Percentiles rank a stretch among this genome's conserved stretches.
Conservation (phyloP, 345 rosid genomes). For the Crucihimalaya himalaica region DNA sequence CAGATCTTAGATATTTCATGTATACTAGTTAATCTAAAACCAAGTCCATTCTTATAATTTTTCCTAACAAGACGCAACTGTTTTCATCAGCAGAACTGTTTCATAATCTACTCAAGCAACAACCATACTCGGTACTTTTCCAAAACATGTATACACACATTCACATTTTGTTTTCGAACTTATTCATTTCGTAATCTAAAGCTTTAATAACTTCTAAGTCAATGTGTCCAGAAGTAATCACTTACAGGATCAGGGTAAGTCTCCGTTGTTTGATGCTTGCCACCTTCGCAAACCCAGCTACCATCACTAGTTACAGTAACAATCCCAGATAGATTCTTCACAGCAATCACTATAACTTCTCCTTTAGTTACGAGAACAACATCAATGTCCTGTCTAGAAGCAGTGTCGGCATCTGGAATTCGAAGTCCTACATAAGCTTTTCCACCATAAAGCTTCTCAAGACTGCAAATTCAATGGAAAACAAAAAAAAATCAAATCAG, state of each 20-base stretch:
- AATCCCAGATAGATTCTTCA: conserved; percentile 72
- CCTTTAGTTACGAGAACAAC: conserved; percentile 67
- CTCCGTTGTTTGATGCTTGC: conserved; percentile 46
- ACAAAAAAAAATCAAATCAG: background rate
- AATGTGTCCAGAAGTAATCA: too few relatives aligned
- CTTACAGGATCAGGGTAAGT: conserved; percentile 74
- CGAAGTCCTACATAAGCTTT: conserved; percentile 85
- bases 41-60: too few relatives aligned
- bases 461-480: conserved; percentile 40
- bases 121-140: too few relatives aligned
- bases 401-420: conserved; percentile 86
- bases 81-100: too few relatives aligned
- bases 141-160: too few relatives aligned
- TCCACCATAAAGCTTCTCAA: conserved; percentile 87
- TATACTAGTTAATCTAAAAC: too few relatives aligned
- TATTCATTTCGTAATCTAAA: too few relatives aligned
- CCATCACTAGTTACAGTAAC: conserved; percentile 67
- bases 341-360: conserved; percentile 76
- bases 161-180: too few relatives aligned
- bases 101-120: too few relatives aligned
- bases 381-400: conserved; percentile 70
- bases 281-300: conserved; percentile 72
- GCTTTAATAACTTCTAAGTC: too few relatives aligned
- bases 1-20: too few relatives aligned
- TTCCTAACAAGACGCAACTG: too few relatives aligned